These are phyloP conservation scores for Penicillium waksmanii DNA, from an alignment of 495 filamentous ascomycete species.

Conservation along the genomic window DNA sequence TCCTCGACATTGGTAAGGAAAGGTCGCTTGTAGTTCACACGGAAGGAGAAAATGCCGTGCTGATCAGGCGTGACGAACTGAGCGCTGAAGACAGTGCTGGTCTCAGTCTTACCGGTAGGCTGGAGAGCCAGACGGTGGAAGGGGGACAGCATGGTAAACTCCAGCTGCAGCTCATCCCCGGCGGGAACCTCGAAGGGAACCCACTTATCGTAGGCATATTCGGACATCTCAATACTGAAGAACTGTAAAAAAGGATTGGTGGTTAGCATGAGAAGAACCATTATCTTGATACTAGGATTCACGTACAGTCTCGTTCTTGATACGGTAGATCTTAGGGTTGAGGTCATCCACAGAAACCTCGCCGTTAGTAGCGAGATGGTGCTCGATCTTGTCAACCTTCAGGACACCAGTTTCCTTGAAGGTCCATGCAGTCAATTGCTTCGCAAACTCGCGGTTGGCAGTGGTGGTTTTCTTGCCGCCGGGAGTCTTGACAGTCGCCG, in stretches of 20 bases:
- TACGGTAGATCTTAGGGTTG: slow-evolving; percentile 89
- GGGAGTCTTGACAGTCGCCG: slow-evolving; percentile 70
- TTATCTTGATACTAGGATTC: slow-evolving; percentile 6
- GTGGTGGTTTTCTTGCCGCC: slow-evolving; percentile 61
- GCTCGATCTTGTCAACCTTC: slow-evolving; percentile 80
- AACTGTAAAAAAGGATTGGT: slow-evolving; percentile 53
- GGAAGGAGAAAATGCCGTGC: slow-evolving; percentile 98
- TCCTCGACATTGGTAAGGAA: slow-evolving; percentile 89
- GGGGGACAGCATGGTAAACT: slow-evolving; percentile 98
- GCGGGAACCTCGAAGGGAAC: slow-evolving; percentile 71
- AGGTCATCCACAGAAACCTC: slow-evolving; percentile 47
- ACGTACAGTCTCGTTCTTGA: slow-evolving; percentile 96
- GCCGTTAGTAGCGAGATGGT: slow-evolving; percentile 63
- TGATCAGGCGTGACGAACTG: slow-evolving; percentile 88
- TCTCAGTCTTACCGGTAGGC: slow-evolving; percentile 59
- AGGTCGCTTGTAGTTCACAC: slow-evolving; percentile 92
- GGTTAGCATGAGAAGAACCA: slow-evolving; percentile 30
- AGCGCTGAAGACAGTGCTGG: slow-evolving; percentile 73
- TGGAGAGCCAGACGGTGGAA: slow-evolving; percentile 87
- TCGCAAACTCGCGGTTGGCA: slow-evolving; percentile 83
- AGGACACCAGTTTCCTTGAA: slow-evolving; percentile 94
- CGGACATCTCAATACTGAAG: slow-evolving; percentile 86
- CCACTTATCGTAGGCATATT: slow-evolving; percentile 72
- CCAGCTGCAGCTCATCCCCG: slow-evolving; percentile 80
- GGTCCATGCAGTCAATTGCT: slow-evolving; percentile 82